phyloP scores from a whole-genome alignment of 352 stramenopile genomes.

The Hyphochytrium catenoides region DNA sequence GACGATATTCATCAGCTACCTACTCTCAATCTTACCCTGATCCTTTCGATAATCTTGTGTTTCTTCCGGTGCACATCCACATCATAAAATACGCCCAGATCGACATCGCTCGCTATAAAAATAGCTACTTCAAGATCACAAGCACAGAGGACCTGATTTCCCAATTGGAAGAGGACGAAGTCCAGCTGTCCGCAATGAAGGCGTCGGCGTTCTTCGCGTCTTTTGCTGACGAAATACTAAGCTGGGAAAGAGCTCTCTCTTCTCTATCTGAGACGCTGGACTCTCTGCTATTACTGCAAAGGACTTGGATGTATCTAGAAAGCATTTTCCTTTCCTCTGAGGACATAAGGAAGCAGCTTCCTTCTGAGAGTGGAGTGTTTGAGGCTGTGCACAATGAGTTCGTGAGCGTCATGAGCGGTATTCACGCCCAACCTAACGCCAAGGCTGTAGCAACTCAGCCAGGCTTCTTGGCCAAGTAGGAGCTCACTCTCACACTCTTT shows the following conservation, averaged over 20 bases:
- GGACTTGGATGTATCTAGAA: slow-evolving; percentile 84
- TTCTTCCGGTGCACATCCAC: too few relatives aligned
- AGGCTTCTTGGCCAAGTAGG: too few relatives aligned
- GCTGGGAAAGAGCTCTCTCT: slow-evolving; percentile 58
- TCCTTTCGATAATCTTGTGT: too few relatives aligned
- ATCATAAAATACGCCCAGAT: slow-evolving; percentile 49
- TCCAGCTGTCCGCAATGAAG: slow-evolving; percentile 77
- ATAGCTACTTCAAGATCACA: slow-evolving; percentile 74
- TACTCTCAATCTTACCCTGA: too few relatives aligned
- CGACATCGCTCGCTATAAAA: slow-evolving; percentile 73
- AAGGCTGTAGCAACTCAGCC: too few relatives aligned
- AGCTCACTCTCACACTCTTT: too few relatives aligned
- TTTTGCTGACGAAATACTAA: slow-evolving; percentile 61
- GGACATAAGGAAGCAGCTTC: slow-evolving; percentile 80
- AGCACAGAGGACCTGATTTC: slow-evolving; percentile 72
- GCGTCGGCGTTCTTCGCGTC: slow-evolving; percentile 74
- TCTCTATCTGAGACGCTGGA: slow-evolving; percentile 72
- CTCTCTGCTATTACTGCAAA: slow-evolving; percentile 58
- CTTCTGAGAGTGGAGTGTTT: slow-evolving; percentile 52
- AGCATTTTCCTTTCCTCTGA: slow-evolving; percentile 82
- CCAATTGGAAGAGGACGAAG: slow-evolving; percentile 65
- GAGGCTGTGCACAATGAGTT: slow-evolving; percentile 59
- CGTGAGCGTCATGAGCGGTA: slow-evolving; percentile 31
- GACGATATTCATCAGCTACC: too few relatives aligned
- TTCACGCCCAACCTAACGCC: too few relatives aligned